Base-by-base conservation (phyloP, 306 rosid genomes). In the Lathyrus oleraceus region DNA sequence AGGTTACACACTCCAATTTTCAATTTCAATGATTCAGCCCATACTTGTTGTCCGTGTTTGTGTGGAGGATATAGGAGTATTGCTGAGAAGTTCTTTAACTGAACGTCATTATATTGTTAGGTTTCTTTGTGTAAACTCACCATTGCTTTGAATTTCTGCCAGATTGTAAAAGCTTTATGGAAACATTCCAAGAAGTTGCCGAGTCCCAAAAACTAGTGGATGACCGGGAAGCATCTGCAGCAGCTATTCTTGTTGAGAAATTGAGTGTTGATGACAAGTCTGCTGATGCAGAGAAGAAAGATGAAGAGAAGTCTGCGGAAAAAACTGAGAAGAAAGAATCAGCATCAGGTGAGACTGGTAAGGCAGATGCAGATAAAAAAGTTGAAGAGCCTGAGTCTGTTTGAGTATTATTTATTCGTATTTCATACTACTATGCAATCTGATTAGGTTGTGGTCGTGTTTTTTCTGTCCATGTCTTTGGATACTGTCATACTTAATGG, bases 151-250 rank as follows among this genome's bases (percentile, higher is more conserved):
- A 54, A 40, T 57, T 44, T 15, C 57, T 28, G 2, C 53, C 67
- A 95, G 99, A 95, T 78, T 83, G 89, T 89, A 91, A 78, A 71
- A 78, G 58, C 59, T 95, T 95, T 83, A 95, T 87, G 97, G 97
- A 91, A 75, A 87, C 47, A 59, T 95, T 95, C 76, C 86, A 86
- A 81, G 99, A 95, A 83, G 88, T 89, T 73, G 97, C 95, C 0
- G 99, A 95, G 75, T 86, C 96, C 57, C 91, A 91, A 76, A 76
- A 75, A 71, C 61, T 66, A 75, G 95, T 77, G 70, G 99, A 95
- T 53, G 75, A 78, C 57, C 16, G 74, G 25, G 91, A 83, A 52
- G 84, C 92, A 45, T 68, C 90, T 58, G 85, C 78, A 21, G 84
- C 97, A 48, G 97, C 99, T 47, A 86, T 71, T 70, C 90, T 87